These are phyloP conservation scores for Fraxinus paxiana DNA, from an alignment of 305 asterid genomes.

Conservation along the genomic window DNA sequence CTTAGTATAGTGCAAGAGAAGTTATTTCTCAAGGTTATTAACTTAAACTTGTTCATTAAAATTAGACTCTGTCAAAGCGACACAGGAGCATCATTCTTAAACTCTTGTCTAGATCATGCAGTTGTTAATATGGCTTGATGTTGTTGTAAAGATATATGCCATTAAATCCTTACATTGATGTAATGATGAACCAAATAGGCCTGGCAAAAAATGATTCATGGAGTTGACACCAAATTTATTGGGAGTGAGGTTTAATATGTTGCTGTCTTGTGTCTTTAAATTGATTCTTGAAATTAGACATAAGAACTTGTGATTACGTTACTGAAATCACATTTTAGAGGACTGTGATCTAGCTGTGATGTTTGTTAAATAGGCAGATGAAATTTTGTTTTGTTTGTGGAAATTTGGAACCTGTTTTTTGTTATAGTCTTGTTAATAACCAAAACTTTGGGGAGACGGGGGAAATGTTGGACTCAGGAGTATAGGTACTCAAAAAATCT, in stretches of 20 bases:
- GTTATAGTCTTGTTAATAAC: background rate
- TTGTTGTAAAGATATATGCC: background rate
- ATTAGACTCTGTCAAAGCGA: background rate
- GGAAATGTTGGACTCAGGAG: background rate
- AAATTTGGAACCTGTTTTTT: background rate
- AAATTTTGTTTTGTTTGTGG: background rate
- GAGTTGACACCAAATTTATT: background rate
- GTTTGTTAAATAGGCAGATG: background rate
- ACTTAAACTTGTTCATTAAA: background rate
- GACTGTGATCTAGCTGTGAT: background rate
- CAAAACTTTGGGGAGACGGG: background rate
- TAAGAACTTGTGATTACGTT: background rate
- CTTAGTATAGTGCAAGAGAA: no score
- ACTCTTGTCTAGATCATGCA: background rate
- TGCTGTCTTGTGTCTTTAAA: background rate
- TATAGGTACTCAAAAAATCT: background rate
- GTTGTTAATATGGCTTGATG: background rate
- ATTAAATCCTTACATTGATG: background rate
- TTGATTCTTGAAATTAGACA: background rate
- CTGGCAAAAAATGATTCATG: background rate
- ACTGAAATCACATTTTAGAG: background rate
- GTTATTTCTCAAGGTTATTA: background rate
- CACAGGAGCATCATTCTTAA: background rate
- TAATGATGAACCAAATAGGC: background rate
- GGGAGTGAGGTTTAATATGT: background rate